Evolutionary conservation across 805 yeast species (phyloP), one percentile per base, ranked within the genome.

Genomic region (Dipodascopsis uninucleata): DNA sequence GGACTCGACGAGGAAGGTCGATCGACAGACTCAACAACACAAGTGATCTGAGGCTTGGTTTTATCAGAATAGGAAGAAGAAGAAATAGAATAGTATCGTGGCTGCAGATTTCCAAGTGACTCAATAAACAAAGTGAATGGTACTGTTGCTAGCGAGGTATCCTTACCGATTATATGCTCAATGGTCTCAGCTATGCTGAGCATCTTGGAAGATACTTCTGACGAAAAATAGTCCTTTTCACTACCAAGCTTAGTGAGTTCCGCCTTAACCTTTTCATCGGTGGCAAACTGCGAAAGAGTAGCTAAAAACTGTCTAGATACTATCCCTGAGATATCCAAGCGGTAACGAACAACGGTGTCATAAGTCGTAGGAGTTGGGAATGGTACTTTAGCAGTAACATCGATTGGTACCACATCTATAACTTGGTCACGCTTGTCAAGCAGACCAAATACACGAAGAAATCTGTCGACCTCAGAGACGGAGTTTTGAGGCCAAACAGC

Each of bases 401-500:
- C 97, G 37, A 82, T 67, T 1, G 85, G 70, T 59, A 76, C 77
- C 59, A 90, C 71, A 36, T 75, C 71, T 53, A 88, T 77, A 6
- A 83, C 82, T 3, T 63, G 61, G 39, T 78, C 72, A 47, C 71
- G 70, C 58, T 76, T 77, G 25, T 63, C 71, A 10, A 65, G 58
- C 47, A 89, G 71, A 26, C 77, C 81, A 43, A 90, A 78, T 4
- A 84, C 79, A 36, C 67, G 56, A 48, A 83, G 68, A 57, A 93
- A 83, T 33, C 72, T 70, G n/a, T 69, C 72, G 26, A 88, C 81
- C 58, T 84, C 78, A 62, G 81, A 86, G 60, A 81, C 72, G 1
- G 95, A 71, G 66, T 90, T 90, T 20, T 93, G 85, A 28, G 97
- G 93, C 94, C 96, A 86, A 45, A 93, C 71, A 12, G 96, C 97